These are phyloP conservation scores for Amphicarpaea edgeworthii DNA, from an alignment of 306 rosid genomes.

Conservation along the genomic window DNA sequence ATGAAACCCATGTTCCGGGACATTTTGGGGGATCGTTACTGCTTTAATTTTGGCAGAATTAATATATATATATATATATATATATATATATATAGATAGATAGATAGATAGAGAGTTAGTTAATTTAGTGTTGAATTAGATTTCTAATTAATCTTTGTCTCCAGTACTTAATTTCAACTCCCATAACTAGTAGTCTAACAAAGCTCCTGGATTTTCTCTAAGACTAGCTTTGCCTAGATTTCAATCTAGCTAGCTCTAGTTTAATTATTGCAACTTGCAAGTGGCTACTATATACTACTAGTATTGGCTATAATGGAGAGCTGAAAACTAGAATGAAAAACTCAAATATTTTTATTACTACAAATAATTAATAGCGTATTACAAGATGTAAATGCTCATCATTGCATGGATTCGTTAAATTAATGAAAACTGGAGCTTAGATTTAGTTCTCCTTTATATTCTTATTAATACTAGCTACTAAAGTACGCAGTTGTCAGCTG, in stretches of 20 bases:
- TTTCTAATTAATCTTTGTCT: slow-evolving; percentile 50
- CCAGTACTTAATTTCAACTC: background rate
- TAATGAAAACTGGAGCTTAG: too few relatives aligned
- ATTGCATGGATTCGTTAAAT: too few relatives aligned
- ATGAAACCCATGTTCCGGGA: slow-evolving; percentile 31
- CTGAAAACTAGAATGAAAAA: background rate
- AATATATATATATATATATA: too few relatives aligned
- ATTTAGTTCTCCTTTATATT: too few relatives aligned
- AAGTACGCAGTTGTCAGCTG: too few relatives aligned
- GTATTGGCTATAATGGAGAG: background rate
- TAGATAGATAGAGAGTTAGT: too few relatives aligned
- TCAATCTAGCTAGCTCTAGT: slow-evolving; percentile 16
- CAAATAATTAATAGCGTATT: too few relatives aligned
- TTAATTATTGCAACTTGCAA: slow-evolving; percentile 36
- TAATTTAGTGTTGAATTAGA: too few relatives aligned
- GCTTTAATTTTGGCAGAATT: slow-evolving; percentile 8
- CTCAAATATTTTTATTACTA: too few relatives aligned
- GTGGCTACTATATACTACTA: background rate
- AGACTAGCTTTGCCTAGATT: slow-evolving; percentile 10
- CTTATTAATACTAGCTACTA: too few relatives aligned
- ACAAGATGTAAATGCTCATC: too few relatives aligned
- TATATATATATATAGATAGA: slow-evolving; percentile 2
- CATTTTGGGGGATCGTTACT: slow-evolving; percentile 21
- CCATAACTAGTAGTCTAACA: background rate
- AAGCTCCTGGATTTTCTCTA: slow-evolving; percentile 39